Evolutionary conservation across 129 eudicot species (phyloP), one percentile per base, ranked within the genome.

Genomic region (Helichrysum umbraculigerum): DNA sequence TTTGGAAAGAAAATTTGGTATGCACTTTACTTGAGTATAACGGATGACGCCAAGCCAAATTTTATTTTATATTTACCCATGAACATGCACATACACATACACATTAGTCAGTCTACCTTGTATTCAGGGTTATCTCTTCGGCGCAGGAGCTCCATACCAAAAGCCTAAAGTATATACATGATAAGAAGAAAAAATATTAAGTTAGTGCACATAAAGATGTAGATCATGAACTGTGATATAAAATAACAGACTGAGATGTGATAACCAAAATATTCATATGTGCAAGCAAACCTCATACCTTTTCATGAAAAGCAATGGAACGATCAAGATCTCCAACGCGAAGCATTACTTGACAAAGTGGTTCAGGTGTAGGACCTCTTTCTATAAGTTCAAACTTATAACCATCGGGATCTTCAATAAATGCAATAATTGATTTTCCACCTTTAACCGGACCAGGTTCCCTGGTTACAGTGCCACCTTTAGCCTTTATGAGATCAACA

Each of bases 401-500:
- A 74, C 99, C 99, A 78, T 95, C 99, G 16, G 99, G 99, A 87
- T 95, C 99, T 85, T 95, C 97, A 41, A 95, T 63, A 79, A 95
- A 91, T 39, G 99, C 99, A 81, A 91, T 95, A 47, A 95, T 79
- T 15, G 96, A 84, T 20, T 82, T 89, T 28, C 99, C 99, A 52
- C 96, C 99, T 82, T 95, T 95, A 35, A 91, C 99, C 1, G 99
- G 97, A 65, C 99, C 99, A 44, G 99, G 94, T 85, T 95, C 99
- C 50, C 96, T 80, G 19, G 97, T 89, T 52, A 95, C 96, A 42
- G 78, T 95, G 44, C 99, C 99, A 83, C 99, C 97, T 86, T 95
- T 95, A 3, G 97, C 99, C 81, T 89, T 91, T 76, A 95, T 77
- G 50, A 91, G 96, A 68, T 95, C 99, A 30, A 95, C 92, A 71